Base-by-base conservation (phyloP, 1,139 yeast genomes). In the Suhomyces yuchorum region DNA sequence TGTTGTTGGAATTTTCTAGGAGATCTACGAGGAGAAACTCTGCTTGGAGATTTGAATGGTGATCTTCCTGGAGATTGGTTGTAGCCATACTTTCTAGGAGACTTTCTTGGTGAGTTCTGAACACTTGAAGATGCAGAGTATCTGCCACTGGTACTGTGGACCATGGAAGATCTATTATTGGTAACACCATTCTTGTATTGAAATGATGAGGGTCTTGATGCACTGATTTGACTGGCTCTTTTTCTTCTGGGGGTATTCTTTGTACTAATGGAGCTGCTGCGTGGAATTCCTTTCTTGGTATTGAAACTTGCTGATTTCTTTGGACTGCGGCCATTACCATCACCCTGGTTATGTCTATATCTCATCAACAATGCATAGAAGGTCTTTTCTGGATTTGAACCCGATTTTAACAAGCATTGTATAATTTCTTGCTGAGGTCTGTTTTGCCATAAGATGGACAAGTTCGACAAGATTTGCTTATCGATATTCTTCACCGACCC, bases 381-480 rank as follows among this genome's bases (percentile, higher is more conserved):
- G 37, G 89, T 85, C 67, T 86, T 87, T 63, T 87, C 93, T 3
- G 90, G 80, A 55, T 82, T 84, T 22, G 82, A 75, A 26, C 85
- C 88, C 35, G 73, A 71, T 47, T 70, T 77, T 55, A 81, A 74
- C 43, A 86, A 69, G 56, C 82, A 79, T 34, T 67, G 65, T 28
- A 80, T 67, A 14, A 86, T 85, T 49, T 82, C 85, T 28, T 72
- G 66, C 54, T 80, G 74, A 12, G 84, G 75, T 59, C 87, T 73
- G 47, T 87, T 89, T 61, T 85, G 87, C 90, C 92, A 87, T 56
- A 87, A 71, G 34, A 86, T 86, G 38, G 85, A 80, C 56, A 87
- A 72, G 62, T 86, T 86, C 45, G 84, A 80, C 55, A 87, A 65
- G 44, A 87, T 85, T 50, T 81, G 85, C 43, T 73, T 74, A 62